Conservation (phyloP, 306 rosid genomes). For the Inga oerstediana region DNA sequence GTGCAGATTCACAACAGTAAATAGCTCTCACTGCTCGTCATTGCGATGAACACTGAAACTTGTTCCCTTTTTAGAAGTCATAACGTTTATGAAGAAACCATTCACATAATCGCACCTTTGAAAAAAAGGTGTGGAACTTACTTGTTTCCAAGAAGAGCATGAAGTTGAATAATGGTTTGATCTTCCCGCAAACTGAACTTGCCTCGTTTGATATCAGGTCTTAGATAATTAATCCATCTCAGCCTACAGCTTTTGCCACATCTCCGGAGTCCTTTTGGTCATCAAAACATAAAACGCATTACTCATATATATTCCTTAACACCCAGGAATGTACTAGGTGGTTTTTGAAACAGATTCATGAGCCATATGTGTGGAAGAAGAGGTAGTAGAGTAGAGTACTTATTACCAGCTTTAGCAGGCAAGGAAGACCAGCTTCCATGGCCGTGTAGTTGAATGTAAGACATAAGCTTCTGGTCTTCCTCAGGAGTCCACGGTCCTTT, state of each 20-base stretch:
- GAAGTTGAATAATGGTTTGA: constrained; percentile 56
- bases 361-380: no score
- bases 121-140: no score
- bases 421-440: constrained; percentile 37
- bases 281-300: neutral
- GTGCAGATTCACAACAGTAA: no score
- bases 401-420: constrained; percentile 63
- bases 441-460: neutral
- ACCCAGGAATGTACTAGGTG: no score
- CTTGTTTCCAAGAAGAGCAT: constrained; percentile 32
- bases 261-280: constrained; percentile 46
- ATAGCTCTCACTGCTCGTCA: no score
- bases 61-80: no score
- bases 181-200: constrained; percentile 60
- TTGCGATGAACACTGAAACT: no score
- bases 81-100: no score
- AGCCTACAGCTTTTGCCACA: constrained; percentile 61
- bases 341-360: no score
- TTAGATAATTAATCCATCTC: constrained; percentile 60
- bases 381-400: no score
- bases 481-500: constrained; percentile 44
- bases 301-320: neutral
- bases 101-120: no score
- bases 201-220: constrained; percentile 59
- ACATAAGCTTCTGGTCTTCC: neutral